A percentile compares a stretch with the other conserved stretches of the same genome.
These are phyloP conservation scores for Rhodotorula toruloides DNA, from an alignment of 768 basidiomycete species.

Conservation along the genomic window DNA sequence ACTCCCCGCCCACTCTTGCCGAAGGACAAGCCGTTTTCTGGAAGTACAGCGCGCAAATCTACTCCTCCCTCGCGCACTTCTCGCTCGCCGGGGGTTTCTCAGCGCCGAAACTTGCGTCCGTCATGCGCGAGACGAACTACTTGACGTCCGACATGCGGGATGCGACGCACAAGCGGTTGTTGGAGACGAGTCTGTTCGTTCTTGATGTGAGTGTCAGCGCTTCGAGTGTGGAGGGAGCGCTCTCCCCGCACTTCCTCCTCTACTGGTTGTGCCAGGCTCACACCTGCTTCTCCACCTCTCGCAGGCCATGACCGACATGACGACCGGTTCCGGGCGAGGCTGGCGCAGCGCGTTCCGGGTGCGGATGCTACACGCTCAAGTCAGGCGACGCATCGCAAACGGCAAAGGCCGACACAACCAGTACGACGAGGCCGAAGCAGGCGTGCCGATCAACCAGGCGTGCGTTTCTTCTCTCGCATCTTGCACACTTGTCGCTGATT, in stretches of 20 bases:
- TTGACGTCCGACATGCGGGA: conserved; percentile 40
- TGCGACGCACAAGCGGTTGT: conserved; percentile 39
- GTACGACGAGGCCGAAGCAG: conserved; percentile 42
- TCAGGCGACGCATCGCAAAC: conserved; percentile 38
- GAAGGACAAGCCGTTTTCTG: conserved; percentile 47
- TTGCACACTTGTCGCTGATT: too few relatives aligned
- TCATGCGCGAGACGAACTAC: conserved; percentile 45
- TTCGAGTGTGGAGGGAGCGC: too few relatives aligned
- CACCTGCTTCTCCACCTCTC: conserved; percentile 3
- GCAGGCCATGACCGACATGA: conserved; percentile 44
- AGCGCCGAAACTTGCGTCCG: conserved; percentile 28
- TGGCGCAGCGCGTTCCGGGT: conserved; percentile 46
- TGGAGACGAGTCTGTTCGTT: conserved; percentile 44
- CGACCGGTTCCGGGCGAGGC: conserved; percentile 41
- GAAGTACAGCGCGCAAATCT: conserved; percentile 44
- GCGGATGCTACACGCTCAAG: conserved; percentile 44
- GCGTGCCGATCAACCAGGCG: conserved; percentile 47
- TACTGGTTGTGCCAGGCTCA: too few relatives aligned
- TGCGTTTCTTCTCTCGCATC: conserved; percentile 18
- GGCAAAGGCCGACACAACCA: conserved; percentile 39
- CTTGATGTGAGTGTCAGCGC: conserved; percentile 36
- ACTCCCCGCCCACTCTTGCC: conserved; percentile 30
- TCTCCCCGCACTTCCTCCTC: too few relatives aligned
- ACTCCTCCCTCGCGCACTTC: conserved; percentile 44
- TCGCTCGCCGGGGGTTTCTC: conserved; percentile 44